Evolutionary conservation across 208 protist species (phyloP), one percentile per base, ranked within the genome.

Genomic region (Leishmania turanica): DNA sequence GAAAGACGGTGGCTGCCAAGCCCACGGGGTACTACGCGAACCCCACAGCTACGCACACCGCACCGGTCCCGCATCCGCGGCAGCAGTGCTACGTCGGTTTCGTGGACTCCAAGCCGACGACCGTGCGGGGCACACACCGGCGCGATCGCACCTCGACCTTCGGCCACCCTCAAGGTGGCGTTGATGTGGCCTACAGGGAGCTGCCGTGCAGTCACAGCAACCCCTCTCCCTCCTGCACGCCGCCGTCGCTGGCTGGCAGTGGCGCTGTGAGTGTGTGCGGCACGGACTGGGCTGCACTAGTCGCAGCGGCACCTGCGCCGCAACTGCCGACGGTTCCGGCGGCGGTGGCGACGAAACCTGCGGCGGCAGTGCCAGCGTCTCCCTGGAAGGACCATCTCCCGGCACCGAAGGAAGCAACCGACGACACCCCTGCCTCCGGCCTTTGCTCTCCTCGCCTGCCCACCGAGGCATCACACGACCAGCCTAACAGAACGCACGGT

Each of bases 121-220:
- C 82, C 9, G 42, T 81, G 71, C 69, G 77, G 45, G 51, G 77
- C 37, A 56, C 81, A 3, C 77, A 79, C 70, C 80, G 9, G 40
- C 66, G 40, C 21, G 70, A 56, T 56, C 8, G 45, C 47, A 75
- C 42, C 70, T 37, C 27, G 21, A 56, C 45, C 69, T 56, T 70
- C 19, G 6, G 65, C 58, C 31, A 53, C 64, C 56, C 7, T 62
- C 62, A 68, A 7, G 77, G 78, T 24, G 72, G 79, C n/a, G 77
- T 85, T 42, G 86, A 83, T 79, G 24, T 80, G 60, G 83, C 80
- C 49, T 87, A 83, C 78, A 87, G 80, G 77, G 86, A 87, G 80
- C 73, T 83, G 76, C 84, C 80, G 31, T 85, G 64, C 62, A 47
- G 75, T 4, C 83, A 78, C 54, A 87, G 82, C 73, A 85, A 75